These are phyloP conservation scores for Beauveria bassiana DNA, from an alignment of 2,329 filamentous ascomycete species.

Conservation along the genomic window DNA sequence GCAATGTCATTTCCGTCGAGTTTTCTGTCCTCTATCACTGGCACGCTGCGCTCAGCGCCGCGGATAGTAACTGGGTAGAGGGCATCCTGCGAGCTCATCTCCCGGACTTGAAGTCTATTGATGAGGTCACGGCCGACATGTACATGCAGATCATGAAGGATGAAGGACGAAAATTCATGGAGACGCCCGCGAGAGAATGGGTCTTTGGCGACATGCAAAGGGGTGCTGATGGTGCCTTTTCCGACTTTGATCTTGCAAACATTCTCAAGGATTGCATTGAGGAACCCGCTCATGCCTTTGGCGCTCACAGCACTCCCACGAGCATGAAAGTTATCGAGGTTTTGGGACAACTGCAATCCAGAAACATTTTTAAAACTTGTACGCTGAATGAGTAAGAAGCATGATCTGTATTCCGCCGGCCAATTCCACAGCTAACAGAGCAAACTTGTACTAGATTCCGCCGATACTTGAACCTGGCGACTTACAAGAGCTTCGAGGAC, in stretches of 20 bases:
- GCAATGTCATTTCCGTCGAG: background rate
- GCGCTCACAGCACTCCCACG: background rate
- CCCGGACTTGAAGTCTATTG: background rate
- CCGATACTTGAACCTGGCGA: background rate
- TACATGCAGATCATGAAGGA: background rate
- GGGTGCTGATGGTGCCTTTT: background rate
- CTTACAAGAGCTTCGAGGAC: background rate
- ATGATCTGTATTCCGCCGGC: too few species aligned
- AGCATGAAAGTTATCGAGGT: background rate
- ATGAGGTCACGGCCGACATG: background rate
- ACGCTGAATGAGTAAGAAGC: too few species aligned
- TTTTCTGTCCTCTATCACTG: background rate
- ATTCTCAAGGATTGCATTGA: background rate
- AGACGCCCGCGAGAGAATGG: background rate
- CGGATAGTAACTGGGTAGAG: background rate
- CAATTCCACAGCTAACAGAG: too few species aligned
- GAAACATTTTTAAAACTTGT: too few species aligned
- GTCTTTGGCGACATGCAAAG: background rate
- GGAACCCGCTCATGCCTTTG: background rate
- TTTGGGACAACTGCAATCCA: background rate
- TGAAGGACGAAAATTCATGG: background rate
- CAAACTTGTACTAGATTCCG: background rate
- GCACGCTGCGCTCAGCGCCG: background rate
- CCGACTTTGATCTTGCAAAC: background rate
- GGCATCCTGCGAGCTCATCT: background rate